Base-by-base conservation (phyloP, 139 green algal genomes). In the Edaphochlamys debaryana region DNA sequence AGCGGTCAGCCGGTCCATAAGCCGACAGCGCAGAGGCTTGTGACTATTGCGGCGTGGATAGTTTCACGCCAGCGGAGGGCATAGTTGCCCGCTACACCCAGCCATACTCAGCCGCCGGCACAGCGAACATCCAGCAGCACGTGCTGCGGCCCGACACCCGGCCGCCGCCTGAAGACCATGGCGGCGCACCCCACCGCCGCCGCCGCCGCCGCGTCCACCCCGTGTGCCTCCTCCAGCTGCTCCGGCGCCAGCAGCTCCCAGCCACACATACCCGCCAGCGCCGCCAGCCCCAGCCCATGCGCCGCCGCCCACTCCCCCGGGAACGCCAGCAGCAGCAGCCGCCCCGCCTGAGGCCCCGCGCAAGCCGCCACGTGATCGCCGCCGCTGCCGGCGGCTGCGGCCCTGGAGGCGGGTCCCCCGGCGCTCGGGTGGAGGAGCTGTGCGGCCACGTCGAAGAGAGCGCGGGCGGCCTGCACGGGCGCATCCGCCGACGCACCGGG, bases 311-410 rank as follows among this genome's bases (percentile, higher is more conserved):
- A 82, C 2, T 8, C 60, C n/a, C 41, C 62, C 41, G 41, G 60
- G 9, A 82, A 20, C 30, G 22, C 67, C 60, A 82, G 40, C 40
- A 82, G n/a, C 40, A 82, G 41, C 62, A 82, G 62, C 40, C 56
- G 37, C 37, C 48, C 32, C 0, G 38, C 45, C 29, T 17, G 19
- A 0, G 32, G 17, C 19, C 29, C 19, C 1, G 27, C n/a, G 3
- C 3, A n/a, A 69, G 27, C 64, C 3, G 1, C 15, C 15, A 17
- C 64, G 1, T 3, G 37, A 0, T 3, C 38, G 1, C 4, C 40
- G 25, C 37, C 23, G 30, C 23, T 23, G 23, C 37, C 23, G 23
- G 6, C 37, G 4, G 19, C 22, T 1, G 19, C 66, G 1, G 20
- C 66, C 36, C 5, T 1, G 7, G 11, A 20, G 20, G 37, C 37